Conservation (phyloP, 805 yeast genomes). For the Candida nonsorbophila region DNA sequence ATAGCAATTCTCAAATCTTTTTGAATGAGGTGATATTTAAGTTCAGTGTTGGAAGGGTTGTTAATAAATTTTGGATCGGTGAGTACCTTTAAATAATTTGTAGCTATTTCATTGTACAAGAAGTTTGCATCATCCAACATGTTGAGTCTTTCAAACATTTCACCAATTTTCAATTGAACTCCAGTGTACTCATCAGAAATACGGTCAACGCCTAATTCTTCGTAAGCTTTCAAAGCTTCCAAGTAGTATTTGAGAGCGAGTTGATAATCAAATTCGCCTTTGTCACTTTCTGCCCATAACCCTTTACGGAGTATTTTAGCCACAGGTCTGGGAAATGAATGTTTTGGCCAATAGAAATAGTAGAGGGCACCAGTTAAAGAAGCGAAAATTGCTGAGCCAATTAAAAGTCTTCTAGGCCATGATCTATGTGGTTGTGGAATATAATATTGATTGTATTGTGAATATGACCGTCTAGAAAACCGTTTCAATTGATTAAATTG, state of each 20-base stretch:
- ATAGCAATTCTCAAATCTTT: conserved; percentile 67
- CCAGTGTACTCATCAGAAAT: conserved; percentile 84
- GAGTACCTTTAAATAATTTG: conserved; percentile 51
- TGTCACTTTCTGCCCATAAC: conserved; percentile 77
- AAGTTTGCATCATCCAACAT: conserved; percentile 59
- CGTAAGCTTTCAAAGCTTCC: conserved; percentile 65
- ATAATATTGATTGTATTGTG: no score
- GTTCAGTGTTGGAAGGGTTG: conserved; percentile 6
- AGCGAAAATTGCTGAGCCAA: conserved; percentile 6
- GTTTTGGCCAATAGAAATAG: conserved; percentile 58
- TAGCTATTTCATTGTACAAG: conserved; percentile 62
- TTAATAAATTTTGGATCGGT: conserved; percentile 16
- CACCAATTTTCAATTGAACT: conserved; percentile 79
- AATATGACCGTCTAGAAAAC: no score
- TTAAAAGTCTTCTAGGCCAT: conserved; percentile 8
- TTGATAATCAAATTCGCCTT: conserved; percentile 55
- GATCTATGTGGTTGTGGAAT: conserved; percentile 10
- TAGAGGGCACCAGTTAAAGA: conserved; percentile 15
- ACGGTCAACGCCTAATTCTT: conserved; percentile 48
- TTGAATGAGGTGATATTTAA: conserved; percentile 57
- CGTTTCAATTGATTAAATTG: no score
- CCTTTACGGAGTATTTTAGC: conserved; percentile 71
- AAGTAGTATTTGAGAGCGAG: conserved; percentile 69
- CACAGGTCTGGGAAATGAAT: conserved; percentile 63
- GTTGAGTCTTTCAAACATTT: conserved; percentile 72